Evolutionary conservation across 2,329 filamentous ascomycete genomes (phyloP).

Genomic region (Colletotrichum lindemuthianum): DNA sequence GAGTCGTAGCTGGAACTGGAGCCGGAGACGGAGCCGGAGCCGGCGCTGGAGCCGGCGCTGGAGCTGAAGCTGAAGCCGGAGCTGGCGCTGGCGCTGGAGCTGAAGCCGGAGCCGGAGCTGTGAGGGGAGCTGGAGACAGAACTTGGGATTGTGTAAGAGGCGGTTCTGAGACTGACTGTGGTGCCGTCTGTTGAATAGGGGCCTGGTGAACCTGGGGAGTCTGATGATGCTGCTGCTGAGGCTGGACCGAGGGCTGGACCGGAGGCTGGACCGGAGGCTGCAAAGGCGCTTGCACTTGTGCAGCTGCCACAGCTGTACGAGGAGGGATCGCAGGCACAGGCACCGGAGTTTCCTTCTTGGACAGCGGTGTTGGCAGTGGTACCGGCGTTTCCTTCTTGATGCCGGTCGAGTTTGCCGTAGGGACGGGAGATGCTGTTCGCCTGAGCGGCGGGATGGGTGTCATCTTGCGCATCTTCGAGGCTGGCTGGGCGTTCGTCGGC

Average conservation of each 20-base stretch:
- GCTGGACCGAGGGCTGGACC: conserved; percentile 12
- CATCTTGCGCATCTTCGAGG: conserved; percentile 35
- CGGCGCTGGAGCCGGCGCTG: too few relatives aligned
- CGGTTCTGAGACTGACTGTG: too few relatives aligned
- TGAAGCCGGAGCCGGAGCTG: too few relatives aligned
- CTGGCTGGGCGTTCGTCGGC: conserved; percentile 34
- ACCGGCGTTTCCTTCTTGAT: conserved; percentile 31
- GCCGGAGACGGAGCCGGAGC: too few relatives aligned
- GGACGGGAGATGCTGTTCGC: conserved; percentile 20
- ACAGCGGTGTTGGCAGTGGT: conserved; percentile 15
- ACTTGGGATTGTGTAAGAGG: too few relatives aligned
- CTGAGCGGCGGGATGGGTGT: conserved; percentile 21
- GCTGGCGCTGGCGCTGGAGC: too few relatives aligned
- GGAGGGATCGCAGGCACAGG: conserved; percentile 20
- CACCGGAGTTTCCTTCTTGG: conserved; percentile 25
- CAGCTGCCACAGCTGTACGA: not conserved
- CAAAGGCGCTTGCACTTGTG: not conserved
- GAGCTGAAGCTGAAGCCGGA: too few relatives aligned
- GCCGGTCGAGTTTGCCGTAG: conserved; percentile 11
- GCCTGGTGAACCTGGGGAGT: not conserved
- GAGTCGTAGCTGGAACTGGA: too few relatives aligned
- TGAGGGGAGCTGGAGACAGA: too few relatives aligned
- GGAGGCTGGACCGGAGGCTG: conserved; percentile 4
- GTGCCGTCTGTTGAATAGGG: too few relatives aligned
- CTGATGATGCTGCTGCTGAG: not conserved